Percentiles rank a stretch among this genome's conserved stretches.
Evolutionary conservation across 805 yeast genomes (phyloP).

Genomic region (Kluyveromyces starmeri): DNA sequence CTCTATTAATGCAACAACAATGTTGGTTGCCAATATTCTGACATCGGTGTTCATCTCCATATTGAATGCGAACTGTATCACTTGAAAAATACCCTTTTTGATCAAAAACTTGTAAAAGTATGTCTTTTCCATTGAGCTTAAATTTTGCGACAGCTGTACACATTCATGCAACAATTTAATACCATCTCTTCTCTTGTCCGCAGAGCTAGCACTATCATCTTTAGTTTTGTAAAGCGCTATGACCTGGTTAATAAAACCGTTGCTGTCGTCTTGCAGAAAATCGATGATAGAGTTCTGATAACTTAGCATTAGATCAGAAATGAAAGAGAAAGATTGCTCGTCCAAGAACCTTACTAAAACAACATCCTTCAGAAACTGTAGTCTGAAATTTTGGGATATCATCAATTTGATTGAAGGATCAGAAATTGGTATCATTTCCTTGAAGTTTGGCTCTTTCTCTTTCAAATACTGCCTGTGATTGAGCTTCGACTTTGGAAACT

Average conservation of each 20-base stretch:
- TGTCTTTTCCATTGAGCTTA: conserved; percentile 55
- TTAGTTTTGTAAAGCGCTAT: conserved; percentile 44
- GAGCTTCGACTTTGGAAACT: conserved; percentile 70
- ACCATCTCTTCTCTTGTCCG: conserved; percentile 50
- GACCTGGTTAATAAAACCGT: conserved; percentile 43
- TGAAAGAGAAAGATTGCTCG: conserved; percentile 62
- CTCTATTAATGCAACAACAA: conserved; percentile 72
- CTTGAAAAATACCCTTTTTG: conserved; percentile 57
- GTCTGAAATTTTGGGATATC: conserved; percentile 65
- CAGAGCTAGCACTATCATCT: conserved; percentile 8
- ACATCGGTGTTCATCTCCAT: conserved; percentile 35
- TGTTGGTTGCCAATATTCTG: conserved; percentile 68
- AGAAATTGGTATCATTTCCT: conserved; percentile 60
- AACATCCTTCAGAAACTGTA: conserved; percentile 79
- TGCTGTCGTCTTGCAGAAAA: conserved; percentile 22
- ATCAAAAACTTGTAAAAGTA: conserved; percentile 58
- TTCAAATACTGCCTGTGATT: conserved; percentile 65
- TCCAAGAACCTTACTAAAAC: conserved; percentile 76
- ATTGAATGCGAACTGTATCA: conserved; percentile 63
- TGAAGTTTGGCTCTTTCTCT: conserved; percentile 41
- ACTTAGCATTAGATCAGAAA: conserved; percentile 36
- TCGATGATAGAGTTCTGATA: conserved; percentile 28
- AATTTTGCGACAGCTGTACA: conserved; percentile 59
- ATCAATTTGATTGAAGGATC: conserved; percentile 41
- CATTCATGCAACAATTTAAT: conserved; percentile 74